Base-by-base conservation (phyloP, 164 flowering plant species). In the Vitis cinerea region DNA sequence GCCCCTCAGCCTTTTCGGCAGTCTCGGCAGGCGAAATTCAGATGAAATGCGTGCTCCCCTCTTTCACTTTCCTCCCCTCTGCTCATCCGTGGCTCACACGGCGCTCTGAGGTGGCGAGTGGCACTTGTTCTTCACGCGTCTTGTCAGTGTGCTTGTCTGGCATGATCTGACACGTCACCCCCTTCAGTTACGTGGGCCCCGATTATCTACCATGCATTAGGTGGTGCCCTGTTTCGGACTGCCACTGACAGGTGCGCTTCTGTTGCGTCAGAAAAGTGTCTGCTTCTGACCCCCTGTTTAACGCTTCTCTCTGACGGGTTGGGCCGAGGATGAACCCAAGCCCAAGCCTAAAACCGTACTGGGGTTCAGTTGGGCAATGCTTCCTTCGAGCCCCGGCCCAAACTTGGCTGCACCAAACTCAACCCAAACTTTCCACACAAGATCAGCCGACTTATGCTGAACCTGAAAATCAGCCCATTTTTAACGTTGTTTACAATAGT, bases 1-100 rank as follows among this genome's bases (percentile, higher is more conserved):
- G 44, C 44, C 44, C 15, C 14, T 49, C 74, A 71, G 69, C 69
- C 65, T 64, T 65, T 50, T n/a, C 44, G 44, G 5, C 71, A 60
- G 70, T 67, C 58, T 4, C 30, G 23, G 16, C 71, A 49, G 61
- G 69, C 51, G 57, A 66, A 66, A n/a, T 50, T 37, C 71, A 67
- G 71, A 8, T 5, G n/a, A 54, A 67, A 15, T n/a, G 7, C 16
- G 59, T 5, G 29, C 44, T 53, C 2, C 8, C 56, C 27, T 23
- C 27, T 2, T 23, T 23, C 2, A 1, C 27, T 23, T 53, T 53
- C 15, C 27, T 17, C 8, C 27, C n/a, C 19, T 14, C 27, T 8
- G 9, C 9, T 8, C 10, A 17, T 8, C 7, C 59, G 9, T n/a
- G 59, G 3, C 9, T 1, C 59, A 8, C 59, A 9, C 59, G 10